These are phyloP conservation scores for Penicillium tannophilum DNA, from an alignment of 495 filamentous ascomycete genomes.

Conservation along the genomic window DNA sequence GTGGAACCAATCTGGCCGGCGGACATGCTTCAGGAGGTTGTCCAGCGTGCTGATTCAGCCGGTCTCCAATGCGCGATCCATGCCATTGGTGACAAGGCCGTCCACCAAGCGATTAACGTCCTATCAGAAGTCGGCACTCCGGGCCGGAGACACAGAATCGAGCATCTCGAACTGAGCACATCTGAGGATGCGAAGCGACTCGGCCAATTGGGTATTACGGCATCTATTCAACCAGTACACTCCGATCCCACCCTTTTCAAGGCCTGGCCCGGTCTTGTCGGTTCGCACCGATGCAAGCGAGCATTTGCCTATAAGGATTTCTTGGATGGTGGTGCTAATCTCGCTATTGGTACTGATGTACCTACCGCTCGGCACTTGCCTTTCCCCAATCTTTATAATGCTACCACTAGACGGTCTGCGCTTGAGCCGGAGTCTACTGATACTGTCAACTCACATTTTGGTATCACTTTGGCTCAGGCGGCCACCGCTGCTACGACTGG, in stretches of 20 bases:
- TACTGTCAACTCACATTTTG: constrained; percentile 56
- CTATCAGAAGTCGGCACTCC: constrained; percentile 47
- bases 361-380: constrained; percentile 59
- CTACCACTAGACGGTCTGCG: constrained; percentile 57
- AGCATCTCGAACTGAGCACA: constrained; percentile 61
- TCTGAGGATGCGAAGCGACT: constrained; percentile 55
- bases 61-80: constrained; percentile 66
- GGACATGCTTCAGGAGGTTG: constrained; percentile 53
- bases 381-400: constrained; percentile 59
- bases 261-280: constrained; percentile 60
- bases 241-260: constrained; percentile 61
- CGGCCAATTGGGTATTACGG: constrained; percentile 59
- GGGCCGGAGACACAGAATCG: constrained; percentile 55
- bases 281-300: constrained; percentile 52
- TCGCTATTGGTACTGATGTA: constrained; percentile 62
- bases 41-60: constrained; percentile 53
- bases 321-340: constrained; percentile 52
- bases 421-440: constrained; percentile 48
- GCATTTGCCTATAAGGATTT: constrained; percentile 67
- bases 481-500: constrained; percentile 58
- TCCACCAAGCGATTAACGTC: constrained; percentile 57
- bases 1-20: constrained; percentile 59
- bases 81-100: constrained; percentile 63
- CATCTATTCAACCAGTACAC: constrained; percentile 64
- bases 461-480: constrained; percentile 52